Evolutionary conservation across 2,329 filamentous ascomycete genomes (phyloP).

Genomic region (Diaporthe capsici): DNA sequence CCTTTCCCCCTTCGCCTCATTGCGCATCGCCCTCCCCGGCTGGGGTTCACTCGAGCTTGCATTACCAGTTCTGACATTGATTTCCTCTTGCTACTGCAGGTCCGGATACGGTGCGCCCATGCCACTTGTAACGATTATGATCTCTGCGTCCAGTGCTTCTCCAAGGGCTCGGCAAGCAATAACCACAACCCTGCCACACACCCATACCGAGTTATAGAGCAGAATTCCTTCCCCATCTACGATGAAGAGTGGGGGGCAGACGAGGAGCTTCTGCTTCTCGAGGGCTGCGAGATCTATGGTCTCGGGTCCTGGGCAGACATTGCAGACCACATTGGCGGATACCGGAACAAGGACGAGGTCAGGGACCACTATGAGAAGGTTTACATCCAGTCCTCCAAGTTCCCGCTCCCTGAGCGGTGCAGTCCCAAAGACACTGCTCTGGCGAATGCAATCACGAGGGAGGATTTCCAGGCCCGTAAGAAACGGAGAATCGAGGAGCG

Average conservation of each 20-base stretch:
- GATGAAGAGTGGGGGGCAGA: conserved; percentile 96
- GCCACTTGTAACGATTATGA: conserved; percentile 92
- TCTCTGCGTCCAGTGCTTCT: conserved; percentile 95
- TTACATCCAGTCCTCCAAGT: conserved; percentile 85
- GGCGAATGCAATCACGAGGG: conserved; percentile 84
- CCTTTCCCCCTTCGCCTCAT: background rate
- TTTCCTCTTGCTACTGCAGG: conserved; percentile 64
- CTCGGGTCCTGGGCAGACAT: conserved; percentile 98
- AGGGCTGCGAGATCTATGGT: conserved; percentile 96
- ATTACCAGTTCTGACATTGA: background rate
- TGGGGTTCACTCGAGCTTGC: conserved; percentile 8
- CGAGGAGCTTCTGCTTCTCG: conserved; percentile 92
- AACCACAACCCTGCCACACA: conserved; percentile 90
- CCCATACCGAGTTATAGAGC: conserved; percentile 93
- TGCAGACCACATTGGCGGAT: conserved; percentile 97
- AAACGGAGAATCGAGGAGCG: conserved; percentile 94
- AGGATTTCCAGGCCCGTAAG: conserved; percentile 93
- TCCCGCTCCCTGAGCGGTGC: conserved; percentile 89
- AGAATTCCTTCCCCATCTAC: conserved; percentile 98
- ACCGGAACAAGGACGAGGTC: conserved; percentile 94
- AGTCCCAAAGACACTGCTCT: conserved; percentile 85
- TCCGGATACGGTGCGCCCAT: conserved; percentile 93
- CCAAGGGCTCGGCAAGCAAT: conserved; percentile 83
- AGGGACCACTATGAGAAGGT: conserved; percentile 92
- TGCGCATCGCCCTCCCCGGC: background rate